Evolutionary conservation across 2,329 filamentous ascomycete genomes (phyloP).

Genomic region (Phialophora chinensis): DNA sequence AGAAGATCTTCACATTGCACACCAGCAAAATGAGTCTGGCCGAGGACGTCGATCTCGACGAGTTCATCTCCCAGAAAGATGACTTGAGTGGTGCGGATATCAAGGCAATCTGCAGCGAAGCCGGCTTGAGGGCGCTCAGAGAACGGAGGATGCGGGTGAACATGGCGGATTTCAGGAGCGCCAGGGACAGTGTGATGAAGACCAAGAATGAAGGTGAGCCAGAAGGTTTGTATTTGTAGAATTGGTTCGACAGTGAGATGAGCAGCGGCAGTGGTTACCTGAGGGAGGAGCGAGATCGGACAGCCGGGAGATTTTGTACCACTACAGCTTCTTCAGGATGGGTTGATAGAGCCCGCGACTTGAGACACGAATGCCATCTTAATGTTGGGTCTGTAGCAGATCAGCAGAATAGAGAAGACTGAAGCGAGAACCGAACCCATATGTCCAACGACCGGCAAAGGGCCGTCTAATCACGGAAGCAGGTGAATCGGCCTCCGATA

Average conservation of each 20-base stretch:
- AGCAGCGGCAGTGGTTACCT: neutral
- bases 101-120: constrained; percentile 98
- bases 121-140: constrained; percentile 88
- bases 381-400: no score
- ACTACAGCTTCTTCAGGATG: neutral
- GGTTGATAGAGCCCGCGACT: neutral
- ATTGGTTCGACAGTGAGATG: neutral
- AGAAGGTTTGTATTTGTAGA: constrained; percentile 96
- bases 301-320: neutral
- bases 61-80: constrained; percentile 98
- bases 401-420: no score
- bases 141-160: constrained; percentile 97
- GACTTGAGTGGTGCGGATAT: constrained; percentile 97
- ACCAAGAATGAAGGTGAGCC: constrained; percentile 99
- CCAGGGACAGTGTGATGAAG: constrained; percentile 91
- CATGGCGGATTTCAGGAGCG: constrained; percentile 96
- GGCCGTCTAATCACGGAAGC: no score
- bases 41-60: constrained; percentile 96
- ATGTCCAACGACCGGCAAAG: no score
- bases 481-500: no score
- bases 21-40: constrained; percentile 98
- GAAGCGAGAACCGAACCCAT: no score
- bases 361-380: neutral
- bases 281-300: neutral
- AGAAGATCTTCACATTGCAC: constrained; percentile 98